Conservation (phyloP, 495 filamentous ascomycete genomes). For the Aspergillus sclerotioniger region DNA sequence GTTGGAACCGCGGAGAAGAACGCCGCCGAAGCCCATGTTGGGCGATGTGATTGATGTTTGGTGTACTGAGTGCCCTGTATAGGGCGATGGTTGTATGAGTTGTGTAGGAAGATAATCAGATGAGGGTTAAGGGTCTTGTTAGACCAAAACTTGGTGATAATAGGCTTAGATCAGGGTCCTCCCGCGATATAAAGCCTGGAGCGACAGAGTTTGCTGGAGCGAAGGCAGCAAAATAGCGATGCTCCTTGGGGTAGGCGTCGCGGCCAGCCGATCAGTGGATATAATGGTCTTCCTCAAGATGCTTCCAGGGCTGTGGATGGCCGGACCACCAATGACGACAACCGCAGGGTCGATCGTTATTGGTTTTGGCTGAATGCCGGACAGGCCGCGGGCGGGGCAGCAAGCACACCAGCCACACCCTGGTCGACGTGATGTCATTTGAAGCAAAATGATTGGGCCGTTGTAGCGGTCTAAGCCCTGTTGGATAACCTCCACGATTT, state of each 20-base stretch:
- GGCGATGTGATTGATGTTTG: not conserved
- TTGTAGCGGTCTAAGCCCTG: not conserved
- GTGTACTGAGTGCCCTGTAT: not conserved
- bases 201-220: constrained; percentile 8
- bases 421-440: not conserved
- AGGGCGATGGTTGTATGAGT: not conserved
- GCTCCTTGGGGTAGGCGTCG: constrained; percentile 10
- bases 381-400: not conserved
- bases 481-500: not conserved
- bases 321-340: constrained; percentile 22
- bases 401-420: not conserved
- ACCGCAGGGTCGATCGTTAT: not conserved
- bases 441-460: not conserved
- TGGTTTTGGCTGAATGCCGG: not conserved
- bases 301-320: not conserved
- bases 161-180: not conserved
- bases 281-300: constrained; percentile 1
- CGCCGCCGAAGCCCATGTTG: constrained; percentile 49
- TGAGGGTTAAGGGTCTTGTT: not conserved
- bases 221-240: constrained; percentile 25
- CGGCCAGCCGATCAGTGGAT: constrained; percentile 19
- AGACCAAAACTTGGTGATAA: not conserved
- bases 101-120: not conserved
- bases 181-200: not conserved
- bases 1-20: constrained; percentile 60